Evolutionary conservation across 2,329 filamentous ascomycete species (phyloP), one percentile per base, ranked within the genome.

Genomic region (Penicillium hordei): DNA sequence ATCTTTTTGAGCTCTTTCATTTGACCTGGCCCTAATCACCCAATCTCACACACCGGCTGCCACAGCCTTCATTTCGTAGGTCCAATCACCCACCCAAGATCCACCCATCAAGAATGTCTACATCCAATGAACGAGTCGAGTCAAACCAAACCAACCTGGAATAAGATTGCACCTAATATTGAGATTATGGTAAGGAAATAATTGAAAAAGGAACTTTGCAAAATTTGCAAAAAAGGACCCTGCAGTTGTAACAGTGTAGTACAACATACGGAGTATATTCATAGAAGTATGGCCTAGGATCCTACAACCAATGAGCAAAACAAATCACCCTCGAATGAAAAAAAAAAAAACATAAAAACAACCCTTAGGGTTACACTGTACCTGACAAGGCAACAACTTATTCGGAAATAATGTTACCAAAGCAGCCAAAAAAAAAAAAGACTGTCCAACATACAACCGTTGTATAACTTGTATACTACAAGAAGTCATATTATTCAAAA

Each of bases 31-130:
- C 29, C 42, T 19, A 25, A 48, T 31, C 52, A 34, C 17, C 34
- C 17, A 52, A 51, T 31, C 50, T 42, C 42, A 31, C 27, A 52
- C 55, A 48, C 42, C 27, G 48, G 53, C 42, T 34, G 54, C 40
- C 15, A 52, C 53, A 50, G 48, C 19, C 17, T 57, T 44, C 29
- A 27, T 43, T 48, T n/a, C 44, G 17, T 33, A 31, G 36, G 36
- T 42, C 33, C 44, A 39, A 52, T 21, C 51, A 52, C 48, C 56
- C 59, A 44, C 48, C 39, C 46, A 33, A 46, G 57, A 54, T 61
- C 57, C 50, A 59, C 59, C 5, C 17, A 36, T 34, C 25, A 25
- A 29, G 25, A 23, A 36, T n/a, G 45, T n/a, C 23, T 38, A 31
- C 17, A 33, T 59, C 52, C 48, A 44, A 59, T 59, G 45, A 56